Evolutionary conservation across 192 early-diverging fungal genomes (phyloP), one percentile per base, ranked within the genome.

Genomic region (Backusella circina): DNA sequence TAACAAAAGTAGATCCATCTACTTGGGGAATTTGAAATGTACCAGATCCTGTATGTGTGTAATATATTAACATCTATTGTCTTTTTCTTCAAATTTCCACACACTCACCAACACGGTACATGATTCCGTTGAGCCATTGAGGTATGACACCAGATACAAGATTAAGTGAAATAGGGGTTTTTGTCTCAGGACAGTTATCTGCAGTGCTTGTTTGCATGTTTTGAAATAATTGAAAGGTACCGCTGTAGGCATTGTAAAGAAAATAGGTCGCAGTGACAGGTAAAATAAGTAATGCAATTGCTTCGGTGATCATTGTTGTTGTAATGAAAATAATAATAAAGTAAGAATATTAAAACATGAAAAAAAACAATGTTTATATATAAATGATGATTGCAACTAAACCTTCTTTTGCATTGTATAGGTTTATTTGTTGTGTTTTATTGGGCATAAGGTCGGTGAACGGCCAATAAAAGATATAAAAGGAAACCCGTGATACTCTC

Each of bases 81-180:
- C 54, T 37, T 7, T 23, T 54, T 15, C 8, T 67, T 1, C 35
- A 3, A 23, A 66, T 64, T 12, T n/a, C n/a, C n/a, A n/a, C n/a
- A 41, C 21, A 33, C 44, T 80, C 71, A 84, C 84, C 86, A 54
- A 80, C 68, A 39, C 88, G 80, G 36, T 86, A 87, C 61, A 89
- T 65, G 3, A 77, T 76, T 26, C 88, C 88, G 26, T 84, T 78
- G 35, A 89, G 65, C 88, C 88, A 89, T 7, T 74, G 23, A 30
- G 88, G 88, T 61, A 89, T 67, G 6, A 68, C 57, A 5, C 88
- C 88, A 21, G 75, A 76, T 35, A 83, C 75, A n/a, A 75, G 57
- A 0, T 41, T 23, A 1, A 88, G 65, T 5, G 67, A 18, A 4
- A 78, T 68, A 0, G 83, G 83, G 2, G 71, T 71, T 21, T 76